Base-by-base conservation (phyloP, 108 stramenopile species). In the Stephanodiscus triporus region DNA sequence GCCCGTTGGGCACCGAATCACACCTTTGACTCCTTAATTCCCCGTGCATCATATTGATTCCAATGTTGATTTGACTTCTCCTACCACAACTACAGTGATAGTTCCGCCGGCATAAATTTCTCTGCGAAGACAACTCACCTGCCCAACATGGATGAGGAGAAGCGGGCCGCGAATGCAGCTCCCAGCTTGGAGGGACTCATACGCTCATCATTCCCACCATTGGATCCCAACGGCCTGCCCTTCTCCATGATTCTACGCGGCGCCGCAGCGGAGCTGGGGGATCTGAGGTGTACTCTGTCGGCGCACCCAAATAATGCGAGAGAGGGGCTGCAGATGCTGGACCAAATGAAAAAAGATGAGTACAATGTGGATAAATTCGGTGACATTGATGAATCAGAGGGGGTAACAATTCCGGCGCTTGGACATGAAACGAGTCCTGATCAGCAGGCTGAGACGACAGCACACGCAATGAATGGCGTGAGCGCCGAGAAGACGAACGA, bases 211-310 rank as follows among this genome's bases (percentile, higher is more conserved):
- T 66, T 80, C 27, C 79, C 79, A 42, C 48, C 79, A 22, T 72
- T 80, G 19, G 72, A 80, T 42, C 72, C 79, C 62, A 80, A 80
- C 34, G 79, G 79, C 38, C 68, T 50, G 40, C 79, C 79, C 13
- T 73, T 73, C 32, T 80, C 79, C 3, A 73, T 80, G 72, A 49
- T 69, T 40, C 63, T 73, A 24, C 79, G 79, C 40, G 79, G 79
- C 23, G 48, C 66, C 23, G 64, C 62, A 48, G 79, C 79, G 48
- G 72, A 73, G 22, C 56, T 80, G 68, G 72, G 55, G 40, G 53
- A 65, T 19, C 53, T 80, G 53, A 62, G 68, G 64, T 64, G 36
- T 20, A 34, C 67, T 16, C 19, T 68, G 20, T 68, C 72, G 59
- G 30, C 62, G 27, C 56, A 72, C 50, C 61, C 61, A n/a, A 27